Evolutionary conservation across 2,329 filamentous ascomycete genomes (phyloP), one percentile per base, ranked within the genome.

Genomic region (Penicillium rolfsii): DNA sequence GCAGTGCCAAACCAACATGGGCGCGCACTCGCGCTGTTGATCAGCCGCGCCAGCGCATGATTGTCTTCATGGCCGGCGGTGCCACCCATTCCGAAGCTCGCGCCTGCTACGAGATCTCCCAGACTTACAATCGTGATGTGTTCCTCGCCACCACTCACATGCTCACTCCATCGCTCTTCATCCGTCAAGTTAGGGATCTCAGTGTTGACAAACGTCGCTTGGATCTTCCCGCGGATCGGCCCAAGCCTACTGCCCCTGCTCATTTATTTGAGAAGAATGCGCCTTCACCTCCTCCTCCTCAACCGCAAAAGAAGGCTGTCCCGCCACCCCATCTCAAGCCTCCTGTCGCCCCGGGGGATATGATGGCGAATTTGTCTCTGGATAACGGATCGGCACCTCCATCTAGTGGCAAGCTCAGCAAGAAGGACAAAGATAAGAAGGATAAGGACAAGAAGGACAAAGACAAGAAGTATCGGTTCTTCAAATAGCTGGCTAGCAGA

Each of bases 1-100:
- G 95, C 60, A 91, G 91, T 9, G 93, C 93, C 16, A 96, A 97
- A 71, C 95, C 94, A 1, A 97, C 93, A 45, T 99, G 95, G 95
- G 95, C 95, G 1, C 91, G 91, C 56, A 89, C 91, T 9, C 88
- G 92, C 49, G 85, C 87, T 30, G 88, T 81, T 61, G 86, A 83
- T 62, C 94, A 98, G 74, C 96, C 93, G 66, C 87, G 90, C 56
- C 95, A 99, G 75, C 88, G 95, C 55, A 85, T 98, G 57, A 91
- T 99, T 61, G 89, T 98, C 16, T 98, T 97, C 74, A 89, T 98
- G 84, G 95, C 94, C 1, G 95, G 95, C 52, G 95, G 95, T 48
- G 95, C 95, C 22, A 98, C 95, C 0, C 97, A 94, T 75, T 93
- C 91, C 5, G 95, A 99, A 78, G 85, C 91, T 35, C 87, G 95